phyloP scores from a whole-genome alignment of 2,329 filamentous ascomycete species.

The Mycosphaerella sp. region DNA sequence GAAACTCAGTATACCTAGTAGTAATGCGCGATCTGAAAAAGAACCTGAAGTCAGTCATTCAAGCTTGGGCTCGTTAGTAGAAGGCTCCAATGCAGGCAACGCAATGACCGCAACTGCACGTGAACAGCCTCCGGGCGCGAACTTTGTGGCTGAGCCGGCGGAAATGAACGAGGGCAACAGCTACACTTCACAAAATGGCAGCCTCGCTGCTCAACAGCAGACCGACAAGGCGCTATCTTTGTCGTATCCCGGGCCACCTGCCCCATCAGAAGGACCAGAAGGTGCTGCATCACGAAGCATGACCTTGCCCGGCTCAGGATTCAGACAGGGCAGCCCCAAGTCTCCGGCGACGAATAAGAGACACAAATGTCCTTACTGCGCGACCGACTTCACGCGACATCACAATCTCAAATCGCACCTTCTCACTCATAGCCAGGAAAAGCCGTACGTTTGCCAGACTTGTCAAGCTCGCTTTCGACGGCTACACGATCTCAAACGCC shows the following conservation, averaged over 20 bases:
- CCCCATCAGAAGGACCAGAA: slow-evolving; percentile 41
- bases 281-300: slow-evolving; percentile 53
- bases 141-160: slow-evolving; percentile 33
- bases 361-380: slow-evolving; percentile 94
- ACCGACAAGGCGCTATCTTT: slow-evolving; percentile 54
- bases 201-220: slow-evolving; percentile 26
- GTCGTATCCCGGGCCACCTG: slow-evolving; percentile 58
- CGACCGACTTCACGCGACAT: slow-evolving; percentile 93
- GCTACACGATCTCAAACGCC: slow-evolving; percentile 89
- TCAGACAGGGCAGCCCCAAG: slow-evolving; percentile 49
- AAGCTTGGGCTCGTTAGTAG: slow-evolving; percentile 46
- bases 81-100: slow-evolving; percentile 38
- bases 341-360: slow-evolving; percentile 67
- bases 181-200: slow-evolving; percentile 23
- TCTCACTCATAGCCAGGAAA: slow-evolving; percentile 96
- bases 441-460: slow-evolving; percentile 90
- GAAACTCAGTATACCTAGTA: slow-evolving; percentile 46
- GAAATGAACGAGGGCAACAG: slow-evolving; percentile 36
- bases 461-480: slow-evolving; percentile 89
- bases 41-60: slow-evolving; percentile 48
- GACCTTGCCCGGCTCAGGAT: slow-evolving; percentile 50
- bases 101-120: slow-evolving; percentile 45
- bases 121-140: slow-evolving; percentile 37
- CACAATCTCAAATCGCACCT: slow-evolving; percentile 97
- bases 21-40: slow-evolving; percentile 37